Percentiles rank a stretch among this genome's conserved stretches.
Evolutionary conservation across 805 yeast genomes (phyloP).

Genomic region (Sugiyamaella mastotermitis): DNA sequence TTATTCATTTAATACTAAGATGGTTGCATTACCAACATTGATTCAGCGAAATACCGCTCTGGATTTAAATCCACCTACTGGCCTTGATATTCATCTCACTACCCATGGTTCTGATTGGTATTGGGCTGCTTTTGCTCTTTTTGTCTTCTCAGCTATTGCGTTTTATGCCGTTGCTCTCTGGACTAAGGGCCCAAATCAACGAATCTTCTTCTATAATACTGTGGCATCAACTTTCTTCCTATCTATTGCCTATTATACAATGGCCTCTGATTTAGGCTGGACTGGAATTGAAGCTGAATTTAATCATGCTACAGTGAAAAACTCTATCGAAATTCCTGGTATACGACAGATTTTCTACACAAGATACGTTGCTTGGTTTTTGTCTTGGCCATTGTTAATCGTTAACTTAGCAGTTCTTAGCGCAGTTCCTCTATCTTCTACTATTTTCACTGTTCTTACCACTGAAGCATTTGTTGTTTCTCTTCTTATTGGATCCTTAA

Average conservation of each 20-base stretch:
- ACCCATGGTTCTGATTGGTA: slow-evolving; percentile 60
- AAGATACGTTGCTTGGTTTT: slow-evolving; percentile 53
- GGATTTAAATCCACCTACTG: slow-evolving; percentile 38
- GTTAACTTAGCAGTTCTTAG: slow-evolving; percentile 30
- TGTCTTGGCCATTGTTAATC: slow-evolving; percentile 44
- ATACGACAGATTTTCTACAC: slow-evolving; percentile 52
- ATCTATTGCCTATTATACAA: slow-evolving; percentile 46
- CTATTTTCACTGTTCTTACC: slow-evolving; percentile 31
- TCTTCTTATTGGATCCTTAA: slow-evolving; percentile 50
- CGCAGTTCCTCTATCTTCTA: slow-evolving; percentile 29
- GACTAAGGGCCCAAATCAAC: slow-evolving; percentile 27
- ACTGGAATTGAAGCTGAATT: slow-evolving; percentile 43
- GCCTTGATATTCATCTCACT: slow-evolving; percentile 47
- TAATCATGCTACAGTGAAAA: slow-evolving; percentile 37
- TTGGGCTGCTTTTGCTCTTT: slow-evolving; percentile 54
- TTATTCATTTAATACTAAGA: too few species aligned
- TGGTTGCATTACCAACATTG: too few species aligned
- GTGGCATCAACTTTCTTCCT: slow-evolving; percentile 37
- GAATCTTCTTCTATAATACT: slow-evolving; percentile 36
- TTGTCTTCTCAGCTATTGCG: slow-evolving; percentile 29
- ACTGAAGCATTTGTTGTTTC: slow-evolving; percentile 47
- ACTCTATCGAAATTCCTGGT: slow-evolving; percentile 24
- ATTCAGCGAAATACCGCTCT: slow-evolving; percentile 30
- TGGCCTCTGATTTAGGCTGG: slow-evolving; percentile 56
- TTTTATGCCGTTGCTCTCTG: slow-evolving; percentile 11